These are phyloP conservation scores for Naganishia sp. DNA, from an alignment of 1,284 basidiomycete species.

Conservation along the genomic window DNA sequence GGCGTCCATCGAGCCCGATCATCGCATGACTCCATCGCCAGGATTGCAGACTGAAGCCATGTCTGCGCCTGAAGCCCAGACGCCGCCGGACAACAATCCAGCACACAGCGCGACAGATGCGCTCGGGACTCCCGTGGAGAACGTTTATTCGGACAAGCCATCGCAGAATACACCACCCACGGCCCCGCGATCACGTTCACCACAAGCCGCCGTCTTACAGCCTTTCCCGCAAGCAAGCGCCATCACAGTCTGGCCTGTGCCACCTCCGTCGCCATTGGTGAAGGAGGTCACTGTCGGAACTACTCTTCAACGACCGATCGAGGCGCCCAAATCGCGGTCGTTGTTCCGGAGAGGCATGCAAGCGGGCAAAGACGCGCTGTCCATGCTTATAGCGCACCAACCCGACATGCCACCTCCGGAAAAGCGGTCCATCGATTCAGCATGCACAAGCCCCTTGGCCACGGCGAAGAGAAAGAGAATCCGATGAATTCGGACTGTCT, in stretches of 20 bases:
- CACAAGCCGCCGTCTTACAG: neutral
- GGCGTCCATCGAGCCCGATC: neutral
- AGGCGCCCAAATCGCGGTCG: no score
- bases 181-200: no score
- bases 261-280: neutral
- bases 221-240: neutral
- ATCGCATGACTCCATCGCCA: no score
- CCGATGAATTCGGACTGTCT: neutral
- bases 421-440: neutral
- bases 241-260: neutral
- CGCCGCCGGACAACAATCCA: no score
- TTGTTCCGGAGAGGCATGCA: no score
- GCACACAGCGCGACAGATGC: neutral
- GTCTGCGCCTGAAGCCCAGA: no score
- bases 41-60: neutral
- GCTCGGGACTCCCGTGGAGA: neutral
- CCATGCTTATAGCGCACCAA: neutral
- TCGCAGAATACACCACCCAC: no score
- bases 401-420: neutral
- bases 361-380: neutral
- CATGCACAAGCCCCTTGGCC: neutral
- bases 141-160: neutral
- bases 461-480: constrained; percentile 1
- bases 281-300: no score
- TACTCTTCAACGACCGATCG: no score